Percentiles rank a stretch among this genome's conserved stretches.
phyloP scores from a whole-genome alignment of 768 basidiomycete genomes.

The Mycena indigotica region DNA sequence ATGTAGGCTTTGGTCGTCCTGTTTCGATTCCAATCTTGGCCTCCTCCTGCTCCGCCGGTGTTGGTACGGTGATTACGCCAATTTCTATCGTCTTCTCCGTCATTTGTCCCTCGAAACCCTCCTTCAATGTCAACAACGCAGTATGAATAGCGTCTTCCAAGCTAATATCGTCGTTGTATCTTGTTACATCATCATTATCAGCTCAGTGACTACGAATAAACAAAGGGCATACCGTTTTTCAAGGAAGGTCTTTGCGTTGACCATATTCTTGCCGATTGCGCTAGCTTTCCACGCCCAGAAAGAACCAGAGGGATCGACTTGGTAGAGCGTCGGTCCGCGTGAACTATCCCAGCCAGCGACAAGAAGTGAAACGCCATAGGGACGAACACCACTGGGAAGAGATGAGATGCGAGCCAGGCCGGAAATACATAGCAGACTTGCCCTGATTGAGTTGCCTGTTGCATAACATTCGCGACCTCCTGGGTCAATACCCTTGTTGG shows the following conservation, averaged over 20 bases:
- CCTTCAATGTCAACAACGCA: conserved; percentile 94
- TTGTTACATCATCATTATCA: conserved; percentile 38
- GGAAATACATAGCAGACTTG: conserved; percentile 40
- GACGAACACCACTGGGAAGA: conserved; percentile 84
- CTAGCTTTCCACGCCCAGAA: conserved; percentile 99
- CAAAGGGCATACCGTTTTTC: conserved; percentile 86
- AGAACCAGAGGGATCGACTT: conserved; percentile 97
- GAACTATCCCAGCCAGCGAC: conserved; percentile 96
- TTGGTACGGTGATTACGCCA: conserved; percentile 91
- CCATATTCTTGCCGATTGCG: conserved; percentile 99
- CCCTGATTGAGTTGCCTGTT: conserved; percentile 99
- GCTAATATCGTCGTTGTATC: conserved; percentile 99
- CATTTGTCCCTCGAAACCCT: conserved; percentile 99
- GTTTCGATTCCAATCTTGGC: conserved; percentile 70
- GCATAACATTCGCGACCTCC: conserved; percentile 98
- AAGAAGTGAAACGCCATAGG: conserved; percentile 96
- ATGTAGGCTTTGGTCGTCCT: conserved; percentile 79
- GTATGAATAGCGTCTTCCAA: conserved; percentile 99
- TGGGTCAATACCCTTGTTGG: conserved; percentile 95
- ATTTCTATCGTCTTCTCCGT: conserved; percentile 99
- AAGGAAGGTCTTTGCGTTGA: conserved; percentile 98
- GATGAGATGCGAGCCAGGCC: conserved; percentile 30
- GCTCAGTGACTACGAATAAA: conserved; percentile 21
- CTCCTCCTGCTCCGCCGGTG: conserved; percentile 64
- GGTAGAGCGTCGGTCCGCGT: conserved; percentile 96